Evolutionary conservation across 2,329 filamentous ascomycete genomes (phyloP).

Genomic region (Cercospora janseana): DNA sequence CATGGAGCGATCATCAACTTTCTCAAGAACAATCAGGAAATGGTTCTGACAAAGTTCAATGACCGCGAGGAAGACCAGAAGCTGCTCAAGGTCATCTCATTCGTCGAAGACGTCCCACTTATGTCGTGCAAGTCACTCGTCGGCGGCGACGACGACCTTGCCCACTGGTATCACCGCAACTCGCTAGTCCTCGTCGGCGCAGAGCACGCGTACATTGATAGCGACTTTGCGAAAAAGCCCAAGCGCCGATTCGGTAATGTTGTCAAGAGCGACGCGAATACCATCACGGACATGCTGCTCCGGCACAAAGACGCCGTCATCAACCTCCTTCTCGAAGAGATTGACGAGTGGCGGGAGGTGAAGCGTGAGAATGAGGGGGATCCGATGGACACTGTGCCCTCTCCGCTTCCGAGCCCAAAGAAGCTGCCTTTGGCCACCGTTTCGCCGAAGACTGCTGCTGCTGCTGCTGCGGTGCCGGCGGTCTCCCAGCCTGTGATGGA

Average conservation of each 20-base stretch:
- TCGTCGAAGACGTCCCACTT: slow-evolving; percentile 71
- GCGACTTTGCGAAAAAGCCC: slow-evolving; percentile 55
- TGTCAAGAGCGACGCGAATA: slow-evolving; percentile 45
- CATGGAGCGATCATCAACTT: slow-evolving; percentile 81
- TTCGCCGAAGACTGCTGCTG: background rate
- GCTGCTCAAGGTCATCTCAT: slow-evolving; percentile 73
- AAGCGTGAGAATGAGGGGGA: background rate
- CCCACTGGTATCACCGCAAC: slow-evolving; percentile 80
- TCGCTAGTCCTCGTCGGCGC: slow-evolving; percentile 75
- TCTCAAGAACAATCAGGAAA: slow-evolving; percentile 51
- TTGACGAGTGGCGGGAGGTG: slow-evolving; percentile 38
- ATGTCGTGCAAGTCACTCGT: slow-evolving; percentile 63
- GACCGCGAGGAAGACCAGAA: slow-evolving; percentile 65
- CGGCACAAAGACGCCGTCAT: slow-evolving; percentile 53
- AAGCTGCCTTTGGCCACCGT: slow-evolving; percentile 1
- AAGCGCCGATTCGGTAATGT: slow-evolving; percentile 59
- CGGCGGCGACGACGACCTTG: slow-evolving; percentile 65
- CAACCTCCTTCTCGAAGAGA: slow-evolving; percentile 45
- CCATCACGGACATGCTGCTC: slow-evolving; percentile 57
- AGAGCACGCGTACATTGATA: slow-evolving; percentile 72
- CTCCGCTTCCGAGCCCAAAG: slow-evolving; percentile 5
- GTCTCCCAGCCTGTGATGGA: background rate
- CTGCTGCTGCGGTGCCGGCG: background rate
- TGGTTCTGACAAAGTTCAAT: slow-evolving; percentile 41
- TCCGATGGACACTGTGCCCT: slow-evolving; percentile 5